Evolutionary conservation across 768 basidiomycete genomes (phyloP).

Genomic region (Gloeopeniophorella convolvens): DNA sequence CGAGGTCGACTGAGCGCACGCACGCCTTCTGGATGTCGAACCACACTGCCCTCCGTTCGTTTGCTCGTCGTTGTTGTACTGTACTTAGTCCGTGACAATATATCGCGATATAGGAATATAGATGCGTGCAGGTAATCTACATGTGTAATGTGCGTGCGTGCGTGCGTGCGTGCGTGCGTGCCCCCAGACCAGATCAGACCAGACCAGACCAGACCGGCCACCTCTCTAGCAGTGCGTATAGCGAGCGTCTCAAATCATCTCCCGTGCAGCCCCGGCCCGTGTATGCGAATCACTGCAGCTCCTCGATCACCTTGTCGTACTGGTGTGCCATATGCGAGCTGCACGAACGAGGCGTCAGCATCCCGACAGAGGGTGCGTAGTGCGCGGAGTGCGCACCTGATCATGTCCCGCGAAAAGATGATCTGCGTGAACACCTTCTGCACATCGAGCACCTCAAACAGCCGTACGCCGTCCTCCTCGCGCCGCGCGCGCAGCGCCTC

Average conservation of each 20-base stretch:
- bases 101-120: background rate
- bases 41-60: too few relatives aligned
- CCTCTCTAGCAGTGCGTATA: too few relatives aligned
- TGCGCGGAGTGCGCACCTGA: slow-evolving; percentile 43
- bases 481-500: slow-evolving; percentile 21
- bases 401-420: slow-evolving; percentile 77
- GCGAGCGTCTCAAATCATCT: too few relatives aligned
- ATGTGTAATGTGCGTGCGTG: background rate
- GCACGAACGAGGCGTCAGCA: slow-evolving; percentile 1
- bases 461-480: slow-evolving; percentile 47
- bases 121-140: background rate
- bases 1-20: slow-evolving; percentile 49
- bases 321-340: slow-evolving; percentile 77
- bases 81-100: slow-evolving; percentile 3
- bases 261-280: too few relatives aligned
- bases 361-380: background rate
- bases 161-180: too few relatives aligned
- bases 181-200: too few relatives aligned
- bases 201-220: too few relatives aligned
- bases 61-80: background rate
- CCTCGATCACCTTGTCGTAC: slow-evolving; percentile 70
- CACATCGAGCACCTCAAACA: slow-evolving; percentile 74
- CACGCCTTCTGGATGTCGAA: background rate
- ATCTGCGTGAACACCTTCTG: slow-evolving; percentile 76
- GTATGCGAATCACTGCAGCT: slow-evolving; percentile 40